Base-by-base conservation (phyloP, 495 filamentous ascomycete species). In the Podospora comata region DNA sequence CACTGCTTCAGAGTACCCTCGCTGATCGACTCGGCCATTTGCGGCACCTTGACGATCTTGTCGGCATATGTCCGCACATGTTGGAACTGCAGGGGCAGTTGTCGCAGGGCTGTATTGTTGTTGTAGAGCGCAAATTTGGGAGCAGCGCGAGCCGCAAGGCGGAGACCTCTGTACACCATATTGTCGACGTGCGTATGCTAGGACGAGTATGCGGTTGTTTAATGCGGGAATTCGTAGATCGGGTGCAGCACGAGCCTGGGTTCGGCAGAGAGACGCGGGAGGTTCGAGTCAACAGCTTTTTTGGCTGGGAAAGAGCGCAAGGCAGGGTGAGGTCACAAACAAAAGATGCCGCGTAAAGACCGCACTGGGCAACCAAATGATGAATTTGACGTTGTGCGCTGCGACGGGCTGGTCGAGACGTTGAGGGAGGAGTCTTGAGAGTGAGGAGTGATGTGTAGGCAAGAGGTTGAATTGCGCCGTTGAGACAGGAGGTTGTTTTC, bases 21-120 rank as follows among this genome's bases (percentile, higher is more conserved):
- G 55, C 92, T 96, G 77, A 99, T 98, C 16, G 96, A 99, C 79
- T 99, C 95, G 65, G 95, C 95, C 95, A 99, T 99, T 73, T 94
- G 85, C 19, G 95, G 96, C 73, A 97, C 96, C 81, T 97, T 95
- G 78, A 99, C 88, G 62, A 94, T 80, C 65, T 84, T 89, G 68
- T 96, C 92, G 76, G 92, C 93, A 74, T 86, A 87, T 68, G 67
- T 80, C 58, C 84, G 81, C 58, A 86, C 80, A 74, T 86, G 84
- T 56, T 77, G 78, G 78, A 81, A 82, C 64, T 79, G 81, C 18
- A 80, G 18, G 59, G 83, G 78, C 65, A 85, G 73, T 65, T 82
- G 80, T 26, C 77, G 79, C 65, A 83, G 64, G 19, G 83, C 77
- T 62, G 73, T 72, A 71, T 76, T 66, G 34, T 72, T 64, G 65